Conservation (phyloP, 148 eudicot genomes). For the Tetragonia tetragonoides region DNA sequence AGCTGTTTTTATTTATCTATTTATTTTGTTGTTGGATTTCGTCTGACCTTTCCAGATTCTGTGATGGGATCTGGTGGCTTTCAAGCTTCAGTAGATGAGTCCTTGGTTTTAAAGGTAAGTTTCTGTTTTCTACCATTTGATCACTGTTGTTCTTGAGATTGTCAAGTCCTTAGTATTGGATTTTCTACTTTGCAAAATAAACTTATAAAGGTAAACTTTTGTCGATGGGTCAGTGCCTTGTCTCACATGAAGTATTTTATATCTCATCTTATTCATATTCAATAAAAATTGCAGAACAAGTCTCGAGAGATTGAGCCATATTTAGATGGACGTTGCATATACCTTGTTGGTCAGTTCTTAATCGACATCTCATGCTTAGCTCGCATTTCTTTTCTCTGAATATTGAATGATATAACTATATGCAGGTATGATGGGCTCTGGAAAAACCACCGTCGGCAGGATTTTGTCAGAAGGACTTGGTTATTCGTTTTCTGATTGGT, state of each 20-base stretch:
- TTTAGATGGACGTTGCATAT: constrained; percentile 73
- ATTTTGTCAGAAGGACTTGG: constrained; percentile 70
- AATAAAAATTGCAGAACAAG: constrained; percentile 58
- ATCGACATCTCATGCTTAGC: background rate
- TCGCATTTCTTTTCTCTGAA: background rate
- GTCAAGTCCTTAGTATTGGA: background rate
- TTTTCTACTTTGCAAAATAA: background rate
- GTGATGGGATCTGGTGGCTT: constrained; percentile 38
- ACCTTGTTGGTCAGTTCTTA: constrained; percentile 87
- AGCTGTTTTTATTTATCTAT: background rate
- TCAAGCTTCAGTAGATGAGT: constrained; percentile 48
- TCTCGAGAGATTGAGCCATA: constrained; percentile 56
- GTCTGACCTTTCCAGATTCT: constrained; percentile 46
- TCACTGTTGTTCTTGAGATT: background rate
- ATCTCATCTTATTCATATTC: constrained; percentile 18
- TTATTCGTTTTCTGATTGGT: constrained; percentile 88
- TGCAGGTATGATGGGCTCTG: constrained; percentile 99
- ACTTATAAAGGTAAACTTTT: background rate
- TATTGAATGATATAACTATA: background rate
- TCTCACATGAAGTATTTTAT: background rate
- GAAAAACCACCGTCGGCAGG: constrained; percentile 91
- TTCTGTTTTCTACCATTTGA: background rate
- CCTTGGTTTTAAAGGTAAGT: constrained; percentile 52
- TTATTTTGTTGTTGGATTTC: constrained; percentile 6
- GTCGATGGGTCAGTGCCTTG: constrained; percentile 10